Evolutionary conservation across 2,329 filamentous ascomycete species (phyloP).

Genomic region (Gaeumannomyces tritici): DNA sequence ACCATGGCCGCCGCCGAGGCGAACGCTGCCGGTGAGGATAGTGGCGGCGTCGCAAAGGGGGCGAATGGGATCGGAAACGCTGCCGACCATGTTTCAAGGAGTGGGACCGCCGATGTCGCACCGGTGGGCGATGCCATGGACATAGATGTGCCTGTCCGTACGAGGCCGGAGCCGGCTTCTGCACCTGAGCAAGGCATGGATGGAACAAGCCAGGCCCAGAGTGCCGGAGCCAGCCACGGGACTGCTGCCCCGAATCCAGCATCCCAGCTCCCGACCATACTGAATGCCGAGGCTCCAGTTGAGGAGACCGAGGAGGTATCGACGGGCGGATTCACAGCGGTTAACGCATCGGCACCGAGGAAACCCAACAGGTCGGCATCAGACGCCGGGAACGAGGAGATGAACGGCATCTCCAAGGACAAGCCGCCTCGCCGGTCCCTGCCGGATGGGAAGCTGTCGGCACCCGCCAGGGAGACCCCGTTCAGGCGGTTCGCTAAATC

Average conservation of each 20-base stretch:
- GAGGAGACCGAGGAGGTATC: not conserved
- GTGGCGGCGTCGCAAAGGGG: not conserved
- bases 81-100: not conserved
- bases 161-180: not conserved
- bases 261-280: not conserved
- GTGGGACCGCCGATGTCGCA: not conserved
- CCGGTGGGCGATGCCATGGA: not conserved
- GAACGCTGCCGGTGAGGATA: not conserved
- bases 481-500: constrained; percentile 1
- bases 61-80: not conserved
- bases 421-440: constrained; percentile 1
- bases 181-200: not conserved
- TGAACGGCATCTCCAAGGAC: not conserved
- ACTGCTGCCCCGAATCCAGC: not conserved
- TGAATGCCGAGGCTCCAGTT: not conserved
- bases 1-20: not conserved
- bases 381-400: not conserved
- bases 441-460: not conserved
- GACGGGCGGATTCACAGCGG: constrained; percentile 13
- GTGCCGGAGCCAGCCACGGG: no score
- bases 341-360: constrained; percentile 9
- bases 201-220: not conserved
- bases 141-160: not conserved
- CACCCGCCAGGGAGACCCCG: not conserved
- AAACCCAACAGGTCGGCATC: not conserved